A percentile compares a stretch with the other conserved stretches of the same genome.
phyloP scores from a whole-genome alignment of 2,329 filamentous ascomycete genomes.

The Fusarium concolor region DNA sequence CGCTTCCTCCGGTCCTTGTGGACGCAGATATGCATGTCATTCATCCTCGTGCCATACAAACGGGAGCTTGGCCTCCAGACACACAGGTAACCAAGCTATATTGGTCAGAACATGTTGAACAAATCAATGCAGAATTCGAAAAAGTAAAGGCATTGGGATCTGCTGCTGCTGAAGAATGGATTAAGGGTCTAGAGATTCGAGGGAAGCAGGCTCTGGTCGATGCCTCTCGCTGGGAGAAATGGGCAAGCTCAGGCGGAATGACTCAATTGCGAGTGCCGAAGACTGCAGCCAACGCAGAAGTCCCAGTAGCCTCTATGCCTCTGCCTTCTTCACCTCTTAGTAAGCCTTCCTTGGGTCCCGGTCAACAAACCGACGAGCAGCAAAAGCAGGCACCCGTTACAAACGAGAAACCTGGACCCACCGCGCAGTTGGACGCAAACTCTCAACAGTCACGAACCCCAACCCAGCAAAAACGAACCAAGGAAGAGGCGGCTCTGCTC shows the following conservation, averaged over 20 bases:
- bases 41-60: constrained; percentile 65
- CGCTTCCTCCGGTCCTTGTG: constrained; percentile 76
- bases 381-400: constrained; percentile 1
- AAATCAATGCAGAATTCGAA: constrained; percentile 71
- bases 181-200: constrained; percentile 75
- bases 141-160: constrained; percentile 74
- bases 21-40: constrained; percentile 72
- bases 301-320: not conserved
- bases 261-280: constrained; percentile 50
- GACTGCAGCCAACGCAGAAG: not conserved
- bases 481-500: constrained; percentile 71
- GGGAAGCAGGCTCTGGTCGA: constrained; percentile 71
- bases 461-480: constrained; percentile 62
- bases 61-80: constrained; percentile 58
- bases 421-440: constrained; percentile 7
- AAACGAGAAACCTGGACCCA: constrained; percentile 12
- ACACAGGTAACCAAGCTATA: constrained; percentile 74
- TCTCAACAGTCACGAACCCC: constrained; percentile 3
- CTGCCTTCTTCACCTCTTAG: not conserved
- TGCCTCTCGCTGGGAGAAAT: constrained; percentile 79
- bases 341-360: not conserved
- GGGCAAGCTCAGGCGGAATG: constrained; percentile 64
- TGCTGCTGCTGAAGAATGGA: constrained; percentile 80
- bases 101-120: constrained; percentile 70
- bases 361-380: constrained; percentile 2